These are phyloP conservation scores for Dentipellis fragilis DNA, from an alignment of 768 basidiomycete species.

Conservation along the genomic window DNA sequence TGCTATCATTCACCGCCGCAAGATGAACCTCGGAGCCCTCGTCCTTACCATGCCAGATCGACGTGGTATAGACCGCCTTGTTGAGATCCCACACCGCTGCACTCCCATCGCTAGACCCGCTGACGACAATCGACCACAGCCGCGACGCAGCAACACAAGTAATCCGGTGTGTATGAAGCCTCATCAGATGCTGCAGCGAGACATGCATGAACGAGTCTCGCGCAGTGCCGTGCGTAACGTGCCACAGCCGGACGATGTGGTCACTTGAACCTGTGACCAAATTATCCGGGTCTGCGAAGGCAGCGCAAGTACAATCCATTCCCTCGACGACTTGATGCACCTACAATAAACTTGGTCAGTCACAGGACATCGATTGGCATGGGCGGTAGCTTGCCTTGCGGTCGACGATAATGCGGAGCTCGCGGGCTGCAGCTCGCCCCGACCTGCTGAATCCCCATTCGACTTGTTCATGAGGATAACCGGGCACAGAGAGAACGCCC, in stretches of 20 bases:
- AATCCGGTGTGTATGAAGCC: constrained; percentile 66
- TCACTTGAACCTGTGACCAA: constrained; percentile 77
- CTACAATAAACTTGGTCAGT: constrained; percentile 25
- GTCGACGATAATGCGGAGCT: constrained; percentile 56
- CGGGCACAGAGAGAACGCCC: constrained; percentile 47
- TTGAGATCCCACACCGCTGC: constrained; percentile 90
- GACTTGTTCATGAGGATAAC: constrained; percentile 55
- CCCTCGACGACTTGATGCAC: constrained; percentile 71
- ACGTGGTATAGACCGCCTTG: constrained; percentile 66
- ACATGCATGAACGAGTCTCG: constrained; percentile 13
- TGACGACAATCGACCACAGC: constrained; percentile 75
- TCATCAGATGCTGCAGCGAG: constrained; percentile 62
- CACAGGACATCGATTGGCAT: background rate
- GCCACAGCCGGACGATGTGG: constrained; percentile 81
- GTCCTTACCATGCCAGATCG: constrained; percentile 56
- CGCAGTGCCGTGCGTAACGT: constrained; percentile 23
- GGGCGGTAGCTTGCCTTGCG: constrained; percentile 35
- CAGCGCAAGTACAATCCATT: constrained; percentile 60
- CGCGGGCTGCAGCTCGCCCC: constrained; percentile 29
- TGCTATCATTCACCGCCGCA: constrained; percentile 78
- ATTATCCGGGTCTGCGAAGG: constrained; percentile 63
- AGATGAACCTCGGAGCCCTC: constrained; percentile 41
- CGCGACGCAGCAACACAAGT: constrained; percentile 62
- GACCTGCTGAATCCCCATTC: constrained; percentile 47
- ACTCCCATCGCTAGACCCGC: constrained; percentile 79